phyloP scores from a whole-genome alignment of 331 rosid genomes.

The Malus hybrid region DNA sequence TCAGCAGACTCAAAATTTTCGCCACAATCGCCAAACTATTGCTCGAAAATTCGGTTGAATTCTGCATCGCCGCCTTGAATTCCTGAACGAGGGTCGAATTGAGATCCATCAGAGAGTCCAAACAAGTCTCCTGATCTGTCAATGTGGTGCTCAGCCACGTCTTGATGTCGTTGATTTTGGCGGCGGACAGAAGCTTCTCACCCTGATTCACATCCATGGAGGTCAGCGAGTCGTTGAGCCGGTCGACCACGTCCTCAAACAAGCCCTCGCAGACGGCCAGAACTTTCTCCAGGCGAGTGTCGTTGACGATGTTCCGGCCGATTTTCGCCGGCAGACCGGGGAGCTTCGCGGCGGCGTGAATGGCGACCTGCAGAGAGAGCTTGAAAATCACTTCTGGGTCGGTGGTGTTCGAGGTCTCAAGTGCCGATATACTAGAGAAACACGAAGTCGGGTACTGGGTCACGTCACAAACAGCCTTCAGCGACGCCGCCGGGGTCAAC shows the following conservation, averaged over 20 bases:
- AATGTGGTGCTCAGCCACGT: slow-evolving; percentile 74
- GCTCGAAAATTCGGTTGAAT: slow-evolving; percentile 62
- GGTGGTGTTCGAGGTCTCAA: slow-evolving; percentile 48
- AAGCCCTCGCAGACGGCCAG: slow-evolving; percentile 34
- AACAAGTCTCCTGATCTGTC: slow-evolving; percentile 58
- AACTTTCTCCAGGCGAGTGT: slow-evolving; percentile 18
- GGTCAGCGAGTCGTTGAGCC: slow-evolving; percentile 53
- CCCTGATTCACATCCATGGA: slow-evolving; percentile 12
- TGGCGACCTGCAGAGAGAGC: slow-evolving; percentile 72
- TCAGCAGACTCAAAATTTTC: slow-evolving; percentile 26
- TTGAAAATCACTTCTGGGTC: slow-evolving; percentile 58
- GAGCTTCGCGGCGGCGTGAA: slow-evolving; percentile 44
- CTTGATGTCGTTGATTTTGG: slow-evolving; percentile 30
- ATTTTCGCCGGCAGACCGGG: slow-evolving; percentile 5
- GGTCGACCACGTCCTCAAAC: slow-evolving; percentile 46
- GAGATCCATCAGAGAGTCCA: slow-evolving; percentile 49
- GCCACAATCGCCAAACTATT: slow-evolving; percentile 67
- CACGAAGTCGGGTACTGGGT: slow-evolving; percentile 80
- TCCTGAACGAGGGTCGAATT: slow-evolving; percentile 30
- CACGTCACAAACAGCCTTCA: slow-evolving; percentile 52
- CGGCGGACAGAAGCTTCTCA: slow-evolving; percentile 17
- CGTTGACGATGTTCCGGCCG: slow-evolving; percentile 8
- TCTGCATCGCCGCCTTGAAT: slow-evolving; percentile 28
- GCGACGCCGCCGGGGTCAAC: slow-evolving; percentile 57
- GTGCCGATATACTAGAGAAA: slow-evolving; percentile 43